phyloP scores from a whole-genome alignment of 2,329 filamentous ascomycete genomes.

The Trichoderma sp. region DNA sequence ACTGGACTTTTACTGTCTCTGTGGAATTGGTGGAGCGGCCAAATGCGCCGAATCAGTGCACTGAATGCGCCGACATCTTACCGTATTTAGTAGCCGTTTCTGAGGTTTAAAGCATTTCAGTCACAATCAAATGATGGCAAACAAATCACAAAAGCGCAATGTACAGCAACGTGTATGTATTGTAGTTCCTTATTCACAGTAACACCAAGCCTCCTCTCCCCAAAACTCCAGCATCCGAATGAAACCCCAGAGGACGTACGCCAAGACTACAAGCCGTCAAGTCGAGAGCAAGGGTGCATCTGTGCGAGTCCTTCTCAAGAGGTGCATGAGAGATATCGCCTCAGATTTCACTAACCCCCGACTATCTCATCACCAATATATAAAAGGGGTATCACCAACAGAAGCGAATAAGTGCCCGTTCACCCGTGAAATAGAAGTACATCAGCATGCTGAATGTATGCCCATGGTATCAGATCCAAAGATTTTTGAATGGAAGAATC shows the following conservation, averaged over 20 bases:
- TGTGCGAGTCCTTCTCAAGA: not conserved
- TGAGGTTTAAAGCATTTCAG: not conserved
- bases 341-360: not conserved
- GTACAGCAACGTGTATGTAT: not conserved
- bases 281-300: constrained; percentile 7
- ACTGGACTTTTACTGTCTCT: not conserved
- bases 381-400: constrained; percentile 38
- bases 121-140: not conserved
- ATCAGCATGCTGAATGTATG: constrained; percentile 23
- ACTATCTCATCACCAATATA: constrained; percentile 10
- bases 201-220: constrained; percentile 24
- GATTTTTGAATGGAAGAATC: constrained; percentile 27
- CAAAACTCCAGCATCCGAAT: constrained; percentile 27
- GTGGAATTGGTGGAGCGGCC: not conserved
- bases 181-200: constrained; percentile 17
- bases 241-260: constrained; percentile 30
- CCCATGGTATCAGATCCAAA: constrained; percentile 22
- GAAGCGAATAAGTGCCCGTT: constrained; percentile 32
- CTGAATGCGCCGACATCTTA: not conserved
- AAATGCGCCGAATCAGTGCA: not conserved
- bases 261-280: constrained; percentile 33
- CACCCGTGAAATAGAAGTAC: constrained; percentile 22
- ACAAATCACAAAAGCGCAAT: not conserved
- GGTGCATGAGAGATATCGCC: not conserved
- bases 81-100: not conserved